These are phyloP conservation scores for Lindgomyces ingoldianus DNA, from an alignment of 495 filamentous ascomycete genomes.

Conservation along the genomic window DNA sequence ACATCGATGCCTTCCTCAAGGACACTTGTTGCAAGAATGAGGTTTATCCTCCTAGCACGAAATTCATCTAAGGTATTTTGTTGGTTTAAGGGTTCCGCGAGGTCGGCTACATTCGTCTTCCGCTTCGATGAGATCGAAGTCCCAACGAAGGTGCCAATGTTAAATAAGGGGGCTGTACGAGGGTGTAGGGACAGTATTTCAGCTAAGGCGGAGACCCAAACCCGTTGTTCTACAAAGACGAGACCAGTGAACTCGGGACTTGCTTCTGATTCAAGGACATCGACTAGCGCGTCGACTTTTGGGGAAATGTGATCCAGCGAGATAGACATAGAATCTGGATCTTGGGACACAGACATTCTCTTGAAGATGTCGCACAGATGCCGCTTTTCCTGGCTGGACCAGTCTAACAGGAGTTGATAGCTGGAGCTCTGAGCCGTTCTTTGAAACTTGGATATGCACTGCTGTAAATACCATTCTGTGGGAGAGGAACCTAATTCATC, in stretches of 20 bases:
- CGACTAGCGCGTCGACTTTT: constrained; percentile 51
- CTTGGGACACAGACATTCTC: constrained; percentile 37
- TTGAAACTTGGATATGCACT: constrained; percentile 55
- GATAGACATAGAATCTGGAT: neutral
- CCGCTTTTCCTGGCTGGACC: constrained; percentile 55
- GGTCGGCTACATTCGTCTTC: constrained; percentile 60
- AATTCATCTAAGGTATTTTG: constrained; percentile 67
- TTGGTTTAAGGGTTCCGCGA: constrained; percentile 58
- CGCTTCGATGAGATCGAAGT: constrained; percentile 55
- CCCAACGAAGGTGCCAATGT: constrained; percentile 71
- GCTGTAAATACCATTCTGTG: constrained; percentile 67
- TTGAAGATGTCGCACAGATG: constrained; percentile 61
- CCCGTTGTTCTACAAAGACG: constrained; percentile 76
- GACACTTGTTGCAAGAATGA: constrained; percentile 81
- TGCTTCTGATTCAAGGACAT: constrained; percentile 52
- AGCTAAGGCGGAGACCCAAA: constrained; percentile 66
- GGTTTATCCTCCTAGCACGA: constrained; percentile 65
- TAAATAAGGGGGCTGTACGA: constrained; percentile 57
- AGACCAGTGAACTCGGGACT: constrained; percentile 62
- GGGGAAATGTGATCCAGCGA: constrained; percentile 22
- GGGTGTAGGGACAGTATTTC: constrained; percentile 66
- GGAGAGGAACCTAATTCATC: constrained; percentile 73
- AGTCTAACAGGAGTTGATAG: constrained; percentile 42
- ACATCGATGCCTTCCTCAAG: constrained; percentile 94
- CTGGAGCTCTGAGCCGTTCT: constrained; percentile 41